These are phyloP conservation scores for Epichloe amarillans DNA, from an alignment of 2,329 filamentous ascomycete species.

Conservation along the genomic window DNA sequence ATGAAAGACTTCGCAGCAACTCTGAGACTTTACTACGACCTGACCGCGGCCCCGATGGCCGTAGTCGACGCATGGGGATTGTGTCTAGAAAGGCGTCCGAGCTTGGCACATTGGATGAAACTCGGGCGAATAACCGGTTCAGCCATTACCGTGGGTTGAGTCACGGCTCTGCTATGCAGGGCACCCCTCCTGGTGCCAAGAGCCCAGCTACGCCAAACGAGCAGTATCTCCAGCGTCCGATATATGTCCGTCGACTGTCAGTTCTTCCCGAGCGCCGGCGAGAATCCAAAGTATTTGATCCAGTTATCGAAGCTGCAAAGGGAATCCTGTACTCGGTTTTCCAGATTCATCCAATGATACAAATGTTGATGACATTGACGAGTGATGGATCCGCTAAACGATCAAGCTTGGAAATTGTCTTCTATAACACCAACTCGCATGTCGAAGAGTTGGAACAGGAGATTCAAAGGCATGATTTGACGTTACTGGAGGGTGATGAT, in stretches of 20 bases:
- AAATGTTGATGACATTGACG: slow-evolving; percentile 49
- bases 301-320: slow-evolving; percentile 51
- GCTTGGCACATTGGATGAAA: slow-evolving; percentile 49
- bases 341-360: slow-evolving; percentile 54
- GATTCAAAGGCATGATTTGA: slow-evolving; percentile 46
- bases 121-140: slow-evolving; percentile 48
- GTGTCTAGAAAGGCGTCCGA: slow-evolving; percentile 47
- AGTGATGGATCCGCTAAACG: slow-evolving; percentile 46
- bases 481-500: slow-evolving; percentile 32
- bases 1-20: slow-evolving; percentile 54
- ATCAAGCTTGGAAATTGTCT: slow-evolving; percentile 52
- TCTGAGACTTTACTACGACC: slow-evolving; percentile 45
- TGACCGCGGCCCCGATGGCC: slow-evolving; percentile 36
- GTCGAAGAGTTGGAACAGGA: slow-evolving; percentile 53
- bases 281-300: slow-evolving; percentile 47
- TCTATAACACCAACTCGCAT: slow-evolving; percentile 54
- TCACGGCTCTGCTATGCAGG: slow-evolving; percentile 56
- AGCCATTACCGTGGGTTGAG: slow-evolving; percentile 55
- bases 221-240: slow-evolving; percentile 40
- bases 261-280: slow-evolving; percentile 49
- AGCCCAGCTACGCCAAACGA: slow-evolving; percentile 50
- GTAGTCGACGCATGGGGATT: slow-evolving; percentile 51
- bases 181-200: slow-evolving; percentile 27
- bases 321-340: slow-evolving; percentile 55
- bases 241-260: slow-evolving; percentile 50